These are phyloP conservation scores for Aspergillus novofumigatus DNA, from an alignment of 2,329 filamentous ascomycete genomes.

Conservation along the genomic window DNA sequence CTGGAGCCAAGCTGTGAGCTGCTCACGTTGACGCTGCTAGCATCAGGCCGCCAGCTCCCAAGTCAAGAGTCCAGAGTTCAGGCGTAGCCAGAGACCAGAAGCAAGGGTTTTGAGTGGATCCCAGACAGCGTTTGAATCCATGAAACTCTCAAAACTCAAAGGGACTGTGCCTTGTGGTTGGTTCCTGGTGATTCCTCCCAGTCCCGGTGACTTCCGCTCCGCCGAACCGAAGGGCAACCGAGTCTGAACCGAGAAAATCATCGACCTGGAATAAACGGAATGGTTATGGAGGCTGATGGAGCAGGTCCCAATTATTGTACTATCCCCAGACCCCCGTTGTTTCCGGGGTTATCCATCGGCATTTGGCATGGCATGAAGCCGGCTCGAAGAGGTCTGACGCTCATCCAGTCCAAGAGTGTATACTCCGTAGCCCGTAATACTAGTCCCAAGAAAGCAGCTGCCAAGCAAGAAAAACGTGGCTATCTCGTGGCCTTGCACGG, in stretches of 20 bases:
- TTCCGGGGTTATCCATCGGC: background rate
- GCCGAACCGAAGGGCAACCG: slow-evolving; percentile 13
- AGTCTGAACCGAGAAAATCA: background rate
- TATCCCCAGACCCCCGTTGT: background rate
- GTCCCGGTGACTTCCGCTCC: slow-evolving; percentile 12
- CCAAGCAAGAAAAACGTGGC: background rate
- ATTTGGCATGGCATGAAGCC: background rate
- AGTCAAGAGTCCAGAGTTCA: background rate
- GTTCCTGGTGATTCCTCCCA: background rate
- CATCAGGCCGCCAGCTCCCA: no score
- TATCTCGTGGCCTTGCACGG: background rate
- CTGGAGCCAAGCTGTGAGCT: background rate
- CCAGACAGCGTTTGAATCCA: background rate
- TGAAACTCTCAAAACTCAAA: background rate
- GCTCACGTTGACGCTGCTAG: background rate
- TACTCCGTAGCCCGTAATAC: background rate
- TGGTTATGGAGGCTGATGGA: background rate
- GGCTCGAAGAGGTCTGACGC: background rate
- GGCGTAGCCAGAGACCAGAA: background rate
- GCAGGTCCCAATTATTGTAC: background rate
- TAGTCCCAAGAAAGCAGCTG: background rate
- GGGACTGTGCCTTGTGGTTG: background rate
- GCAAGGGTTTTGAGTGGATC: background rate
- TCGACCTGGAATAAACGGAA: background rate
- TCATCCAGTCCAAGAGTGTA: background rate